These are phyloP conservation scores for Hondaea fermentalgiana DNA, from an alignment of 108 stramenopile species.

Conservation along the genomic window DNA sequence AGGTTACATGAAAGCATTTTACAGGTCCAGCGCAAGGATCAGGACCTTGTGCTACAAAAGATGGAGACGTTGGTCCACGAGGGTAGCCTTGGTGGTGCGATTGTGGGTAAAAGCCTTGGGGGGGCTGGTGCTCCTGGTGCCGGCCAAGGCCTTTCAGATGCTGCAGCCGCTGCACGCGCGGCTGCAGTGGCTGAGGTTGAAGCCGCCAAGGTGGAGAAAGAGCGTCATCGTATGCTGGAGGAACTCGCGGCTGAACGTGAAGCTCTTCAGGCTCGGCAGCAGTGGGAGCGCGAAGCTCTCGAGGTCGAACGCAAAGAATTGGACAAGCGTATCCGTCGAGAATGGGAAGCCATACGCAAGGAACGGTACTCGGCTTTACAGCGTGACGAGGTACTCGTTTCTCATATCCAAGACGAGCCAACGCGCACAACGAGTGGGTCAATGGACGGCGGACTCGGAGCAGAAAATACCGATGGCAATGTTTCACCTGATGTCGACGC, in stretches of 20 bases:
- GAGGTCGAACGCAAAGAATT: neutral
- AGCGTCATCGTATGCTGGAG: neutral
- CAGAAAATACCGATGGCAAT: neutral
- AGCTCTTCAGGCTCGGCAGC: neutral
- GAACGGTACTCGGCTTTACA: neutral
- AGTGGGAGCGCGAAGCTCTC: neutral
- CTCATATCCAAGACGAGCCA: neutral
- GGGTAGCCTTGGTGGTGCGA: neutral
- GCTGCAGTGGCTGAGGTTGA: neutral
- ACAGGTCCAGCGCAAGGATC: neutral
- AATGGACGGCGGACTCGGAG: neutral
- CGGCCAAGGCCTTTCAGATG: neutral
- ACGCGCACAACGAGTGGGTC: no score
- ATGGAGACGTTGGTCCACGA: neutral
- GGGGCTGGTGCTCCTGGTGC: no score
- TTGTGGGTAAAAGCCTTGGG: no score
- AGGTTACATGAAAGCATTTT: neutral
- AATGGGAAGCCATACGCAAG: neutral
- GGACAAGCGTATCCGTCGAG: neutral
- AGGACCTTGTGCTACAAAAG: neutral
- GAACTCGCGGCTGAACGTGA: neutral
- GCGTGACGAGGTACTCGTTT: neutral
- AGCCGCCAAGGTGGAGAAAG: neutral
- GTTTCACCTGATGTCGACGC: neutral
- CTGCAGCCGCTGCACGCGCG: neutral